Evolutionary conservation across 495 filamentous ascomycete species (phyloP).

Genomic region (Bathelium albidoporum): DNA sequence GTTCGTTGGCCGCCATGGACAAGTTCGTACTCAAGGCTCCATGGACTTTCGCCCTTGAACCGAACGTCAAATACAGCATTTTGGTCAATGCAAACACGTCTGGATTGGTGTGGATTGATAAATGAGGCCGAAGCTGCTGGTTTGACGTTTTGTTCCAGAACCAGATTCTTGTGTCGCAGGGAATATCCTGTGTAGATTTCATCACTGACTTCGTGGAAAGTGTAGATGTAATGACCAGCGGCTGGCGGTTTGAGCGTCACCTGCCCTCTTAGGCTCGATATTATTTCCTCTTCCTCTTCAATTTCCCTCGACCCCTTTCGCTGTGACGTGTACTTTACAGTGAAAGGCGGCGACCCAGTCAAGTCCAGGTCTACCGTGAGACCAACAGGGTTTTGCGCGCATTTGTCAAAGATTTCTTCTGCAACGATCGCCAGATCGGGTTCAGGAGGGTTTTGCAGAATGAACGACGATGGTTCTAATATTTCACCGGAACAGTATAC

Average conservation of each 20-base stretch:
- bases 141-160: conserved; percentile 84
- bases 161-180: conserved; percentile 39
- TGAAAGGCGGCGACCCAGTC: conserved; percentile 82
- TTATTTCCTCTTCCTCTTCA: conserved; percentile 37
- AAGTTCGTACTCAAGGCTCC: conserved; percentile 85
- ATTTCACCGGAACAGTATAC: conserved; percentile 78
- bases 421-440: conserved; percentile 61
- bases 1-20: conserved; percentile 79
- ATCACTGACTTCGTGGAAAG: conserved; percentile 70
- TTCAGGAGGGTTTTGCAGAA: conserved; percentile 82
- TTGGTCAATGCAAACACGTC: conserved; percentile 72
- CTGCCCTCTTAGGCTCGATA: conserved; percentile 63
- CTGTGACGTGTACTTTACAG: conserved; percentile 59
- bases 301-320: conserved; percentile 45
- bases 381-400: conserved; percentile 85
- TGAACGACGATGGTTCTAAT: conserved; percentile 80
- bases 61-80: conserved; percentile 59
- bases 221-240: conserved; percentile 79
- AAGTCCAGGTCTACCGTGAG: conserved; percentile 78
- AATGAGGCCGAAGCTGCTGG: conserved; percentile 77
- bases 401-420: conserved; percentile 84
- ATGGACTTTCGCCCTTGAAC: conserved; percentile 73
- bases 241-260: conserved; percentile 70
- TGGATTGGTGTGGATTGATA: conserved; percentile 38
- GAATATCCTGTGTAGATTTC: conserved; percentile 58